Conservation (phyloP, 768 basidiomycete species). For the Tulasnella sp. region DNA sequence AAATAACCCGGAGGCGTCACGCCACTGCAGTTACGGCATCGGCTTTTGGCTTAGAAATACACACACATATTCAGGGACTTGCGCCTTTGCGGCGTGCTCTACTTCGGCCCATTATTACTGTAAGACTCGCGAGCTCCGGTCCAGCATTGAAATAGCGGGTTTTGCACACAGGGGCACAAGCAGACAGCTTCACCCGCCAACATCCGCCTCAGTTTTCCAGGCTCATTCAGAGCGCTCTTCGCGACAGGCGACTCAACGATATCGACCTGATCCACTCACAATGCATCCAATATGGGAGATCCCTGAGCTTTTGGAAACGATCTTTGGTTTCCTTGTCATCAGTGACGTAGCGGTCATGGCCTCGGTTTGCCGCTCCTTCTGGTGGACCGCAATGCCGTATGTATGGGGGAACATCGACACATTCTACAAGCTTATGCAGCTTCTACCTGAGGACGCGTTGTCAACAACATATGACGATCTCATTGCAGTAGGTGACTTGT, state of each 20-base stretch:
- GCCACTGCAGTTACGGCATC: no score
- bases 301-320: not conserved
- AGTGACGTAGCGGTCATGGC: not conserved
- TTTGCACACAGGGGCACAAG: slow-evolving; percentile 35
- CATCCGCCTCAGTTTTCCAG: no score
- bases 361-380: not conserved
- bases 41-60: no score
- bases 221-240: not conserved
- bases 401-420: not conserved
- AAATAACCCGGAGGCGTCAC: no score
- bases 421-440: not conserved
- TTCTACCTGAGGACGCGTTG: not conserved
- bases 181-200: no score
- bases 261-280: not conserved
- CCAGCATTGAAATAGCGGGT: slow-evolving; percentile 52
- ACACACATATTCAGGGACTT: no score
- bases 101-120: no score
- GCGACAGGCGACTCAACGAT: slow-evolving; percentile 38
- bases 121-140: no score
- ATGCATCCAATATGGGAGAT: not conserved
- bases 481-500: not conserved
- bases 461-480: not conserved
- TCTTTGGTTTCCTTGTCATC: not conserved
- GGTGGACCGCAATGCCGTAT: not conserved
- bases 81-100: no score